Evolutionary conservation across 2,329 filamentous ascomycete genomes (phyloP).

Genomic region (Rugonectria rugulosa): DNA sequence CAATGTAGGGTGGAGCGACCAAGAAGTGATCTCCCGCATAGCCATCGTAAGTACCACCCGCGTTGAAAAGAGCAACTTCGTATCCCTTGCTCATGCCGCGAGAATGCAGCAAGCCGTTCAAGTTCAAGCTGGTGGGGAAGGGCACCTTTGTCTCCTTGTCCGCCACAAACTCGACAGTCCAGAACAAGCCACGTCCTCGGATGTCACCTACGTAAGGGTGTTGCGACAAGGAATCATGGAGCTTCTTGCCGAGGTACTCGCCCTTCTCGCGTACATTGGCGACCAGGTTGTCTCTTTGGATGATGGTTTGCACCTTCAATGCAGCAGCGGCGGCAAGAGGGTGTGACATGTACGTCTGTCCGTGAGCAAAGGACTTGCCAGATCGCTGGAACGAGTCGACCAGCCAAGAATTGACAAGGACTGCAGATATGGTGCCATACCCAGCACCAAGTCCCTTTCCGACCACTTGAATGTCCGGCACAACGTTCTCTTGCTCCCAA

Average conservation of each 20-base stretch:
- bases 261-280: conserved; percentile 28
- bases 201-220: conserved; percentile 32
- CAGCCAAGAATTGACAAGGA: conserved; percentile 16
- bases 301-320: conserved; percentile 38
- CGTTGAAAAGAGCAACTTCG: conserved; percentile 32
- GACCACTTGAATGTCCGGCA: conserved; percentile 70
- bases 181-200: conserved; percentile 30
- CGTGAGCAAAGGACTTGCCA: conserved; percentile 15
- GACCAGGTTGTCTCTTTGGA: conserved; percentile 33
- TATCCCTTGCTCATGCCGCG: conserved; percentile 31
- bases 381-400: conserved; percentile 7
- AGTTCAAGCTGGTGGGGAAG: conserved; percentile 23
- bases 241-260: conserved; percentile 20
- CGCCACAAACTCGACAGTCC: conserved; percentile 32
- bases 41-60: conserved; percentile 32
- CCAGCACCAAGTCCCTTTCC: conserved; percentile 67
- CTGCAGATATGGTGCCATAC: conserved; percentile 31
- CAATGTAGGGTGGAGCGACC: conserved; percentile 30
- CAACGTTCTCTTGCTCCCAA: conserved; percentile 65
- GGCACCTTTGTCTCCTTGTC: conserved; percentile 31
- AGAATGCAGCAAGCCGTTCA: conserved; percentile 23
- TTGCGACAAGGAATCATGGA: conserved; percentile 15
- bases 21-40: conserved; percentile 33
- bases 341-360: conserved; percentile 34
- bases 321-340: conserved; percentile 39